These are phyloP conservation scores for Ogataea hybrid DNA, from an alignment of 1,139 yeast genomes.

Conservation along the genomic window DNA sequence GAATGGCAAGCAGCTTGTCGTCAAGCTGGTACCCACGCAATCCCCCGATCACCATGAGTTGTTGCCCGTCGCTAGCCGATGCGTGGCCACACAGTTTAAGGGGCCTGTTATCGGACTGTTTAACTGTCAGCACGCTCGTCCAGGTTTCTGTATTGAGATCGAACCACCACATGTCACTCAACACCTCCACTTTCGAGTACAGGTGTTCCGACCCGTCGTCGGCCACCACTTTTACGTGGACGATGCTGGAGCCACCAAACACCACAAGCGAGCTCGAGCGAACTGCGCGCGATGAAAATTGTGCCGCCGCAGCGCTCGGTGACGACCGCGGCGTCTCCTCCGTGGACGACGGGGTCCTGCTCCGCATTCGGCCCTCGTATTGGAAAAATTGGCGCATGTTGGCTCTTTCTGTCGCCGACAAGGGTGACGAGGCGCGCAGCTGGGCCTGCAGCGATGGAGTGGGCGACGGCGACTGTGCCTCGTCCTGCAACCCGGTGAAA, in stretches of 20 bases:
- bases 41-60: conserved; percentile 33
- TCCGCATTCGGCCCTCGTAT: background rate
- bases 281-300: conserved; percentile 8
- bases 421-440: background rate
- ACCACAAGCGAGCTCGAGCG: conserved; percentile 32
- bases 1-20: background rate
- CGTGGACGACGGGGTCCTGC: background rate
- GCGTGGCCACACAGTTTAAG: conserved; percentile 29
- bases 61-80: conserved; percentile 24
- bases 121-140: conserved; percentile 26
- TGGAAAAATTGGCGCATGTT: background rate
- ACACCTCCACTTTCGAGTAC: conserved; percentile 32
- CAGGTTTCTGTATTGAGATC: conserved; percentile 41
- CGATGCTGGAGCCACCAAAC: conserved; percentile 44
- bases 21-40: conserved; percentile 16
- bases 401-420: conserved; percentile 1
- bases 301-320: conserved; percentile 13
- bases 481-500: background rate
- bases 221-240: conserved; percentile 23
- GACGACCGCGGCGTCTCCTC: conserved; percentile 10
- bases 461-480: conserved; percentile 1
- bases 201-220: conserved; percentile 15
- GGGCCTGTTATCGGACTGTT: conserved; percentile 8
- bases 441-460: background rate
- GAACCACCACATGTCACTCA: conserved; percentile 50